Percentiles rank a stretch among this genome's conserved stretches.
Conservation (phyloP, 306 rosid genomes). For the Erythrophleum fordii region DNA sequence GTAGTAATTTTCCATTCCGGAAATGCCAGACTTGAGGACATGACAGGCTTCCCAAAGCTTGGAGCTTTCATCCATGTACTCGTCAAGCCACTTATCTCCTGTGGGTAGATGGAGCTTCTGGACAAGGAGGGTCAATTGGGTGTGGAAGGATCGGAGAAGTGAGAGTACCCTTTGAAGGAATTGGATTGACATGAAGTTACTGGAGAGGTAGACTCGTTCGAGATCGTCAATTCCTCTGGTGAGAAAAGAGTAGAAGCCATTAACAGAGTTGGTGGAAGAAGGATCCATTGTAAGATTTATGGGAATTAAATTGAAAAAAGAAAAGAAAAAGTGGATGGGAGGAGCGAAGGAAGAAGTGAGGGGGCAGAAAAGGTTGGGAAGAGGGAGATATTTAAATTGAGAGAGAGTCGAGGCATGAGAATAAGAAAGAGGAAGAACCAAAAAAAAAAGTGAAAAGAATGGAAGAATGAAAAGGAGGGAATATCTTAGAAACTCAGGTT, state of each 20-base stretch:
- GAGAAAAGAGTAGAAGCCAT: conserved; percentile 79
- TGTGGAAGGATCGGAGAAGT: conserved; percentile 84
- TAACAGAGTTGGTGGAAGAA: conserved; percentile 80
- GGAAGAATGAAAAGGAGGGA: conserved; percentile 54
- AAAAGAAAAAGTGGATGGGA: neutral
- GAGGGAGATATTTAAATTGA: conserved; percentile 55
- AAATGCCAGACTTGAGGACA: conserved; percentile 79
- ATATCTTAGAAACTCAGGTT: conserved; percentile 92
- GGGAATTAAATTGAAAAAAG: neutral
- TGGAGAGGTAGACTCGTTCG: conserved; percentile 66
- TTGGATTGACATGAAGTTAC: conserved; percentile 82
- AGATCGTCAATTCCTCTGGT: conserved; percentile 90
- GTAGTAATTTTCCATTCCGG: conserved; percentile 69
- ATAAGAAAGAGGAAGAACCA: neutral
- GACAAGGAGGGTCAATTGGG: conserved; percentile 75
- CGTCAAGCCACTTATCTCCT: conserved; percentile 98
- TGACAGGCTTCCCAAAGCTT: conserved; percentile 96
- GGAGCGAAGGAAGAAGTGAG: neutral
- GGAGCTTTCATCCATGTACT: conserved; percentile 94
- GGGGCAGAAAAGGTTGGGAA: conserved; percentile 23
- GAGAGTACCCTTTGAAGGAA: conserved; percentile 86
- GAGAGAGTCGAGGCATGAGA: conserved; percentile 39
- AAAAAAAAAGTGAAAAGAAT: conserved; percentile 31
- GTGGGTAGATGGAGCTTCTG: conserved; percentile 90
- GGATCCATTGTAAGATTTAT: conserved; percentile 62